Percentiles rank a stretch among this genome's conserved stretches.
Conservation (phyloP, 169 alveolate species). For the Babesia bovis region DNA sequence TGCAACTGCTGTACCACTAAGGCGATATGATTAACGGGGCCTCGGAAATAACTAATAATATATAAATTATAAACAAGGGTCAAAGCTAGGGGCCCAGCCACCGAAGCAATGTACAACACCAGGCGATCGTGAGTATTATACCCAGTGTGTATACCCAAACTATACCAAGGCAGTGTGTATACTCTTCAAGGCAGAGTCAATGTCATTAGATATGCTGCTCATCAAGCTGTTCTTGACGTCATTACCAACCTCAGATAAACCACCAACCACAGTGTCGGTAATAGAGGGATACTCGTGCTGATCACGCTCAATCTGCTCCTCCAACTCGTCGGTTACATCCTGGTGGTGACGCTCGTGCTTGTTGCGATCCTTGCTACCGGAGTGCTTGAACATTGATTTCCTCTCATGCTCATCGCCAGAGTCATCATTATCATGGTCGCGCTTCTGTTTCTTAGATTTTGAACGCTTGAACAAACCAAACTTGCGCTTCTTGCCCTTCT, state of each 20-base stretch:
- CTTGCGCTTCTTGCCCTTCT: not conserved
- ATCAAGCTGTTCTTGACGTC: conserved; percentile 8
- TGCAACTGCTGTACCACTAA: no score
- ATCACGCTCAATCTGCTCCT: conserved; percentile 12
- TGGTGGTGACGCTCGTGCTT: conserved; percentile 5
- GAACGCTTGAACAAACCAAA: not conserved
- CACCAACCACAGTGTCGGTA: not conserved
- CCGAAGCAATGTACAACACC: no score
- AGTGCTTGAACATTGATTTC: not conserved
- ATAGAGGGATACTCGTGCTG: conserved; percentile 13
- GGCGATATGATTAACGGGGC: no score
- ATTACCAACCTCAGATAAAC: not conserved
- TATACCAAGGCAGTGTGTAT: not conserved
- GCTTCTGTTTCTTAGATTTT: not conserved
- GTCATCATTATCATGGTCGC: conserved; percentile 1
- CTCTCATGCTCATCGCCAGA: not conserved
- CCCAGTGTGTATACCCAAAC: no score
- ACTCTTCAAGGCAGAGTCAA: conserved; percentile 8
- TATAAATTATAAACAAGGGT: no score
- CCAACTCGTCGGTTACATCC: conserved; percentile 19
- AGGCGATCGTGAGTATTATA: no score
- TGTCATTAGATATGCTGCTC: conserved; percentile 6
- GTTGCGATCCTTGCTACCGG: not conserved
- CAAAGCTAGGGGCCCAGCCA: no score
- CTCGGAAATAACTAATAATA: no score